Percentiles rank a stretch among this genome's conserved stretches.
phyloP scores from a whole-genome alignment of 345 rosid genomes.

The Ceriops zippeliana region DNA sequence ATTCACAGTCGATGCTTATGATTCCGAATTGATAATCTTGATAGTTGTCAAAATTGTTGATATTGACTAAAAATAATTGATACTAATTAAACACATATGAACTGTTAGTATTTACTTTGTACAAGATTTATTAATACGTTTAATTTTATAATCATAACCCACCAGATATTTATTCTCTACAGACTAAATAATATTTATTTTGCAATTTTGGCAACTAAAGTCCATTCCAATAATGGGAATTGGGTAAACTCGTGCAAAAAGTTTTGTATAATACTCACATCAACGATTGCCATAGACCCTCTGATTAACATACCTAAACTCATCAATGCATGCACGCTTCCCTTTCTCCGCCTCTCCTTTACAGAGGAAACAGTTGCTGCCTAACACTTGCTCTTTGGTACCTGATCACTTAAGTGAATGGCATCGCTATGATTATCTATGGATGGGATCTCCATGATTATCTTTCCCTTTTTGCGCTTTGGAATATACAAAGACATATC shows the following conservation, averaged over 20 bases:
- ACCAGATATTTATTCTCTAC: no score
- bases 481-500: not conserved
- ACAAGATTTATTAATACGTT: no score
- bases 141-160: no score
- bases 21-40: no score
- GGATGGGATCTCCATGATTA: conserved; percentile 29
- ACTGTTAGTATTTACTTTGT: no score
- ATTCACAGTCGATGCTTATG: no score
- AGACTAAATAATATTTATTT: conserved; percentile 16
- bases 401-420: not conserved
- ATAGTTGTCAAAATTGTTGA: no score
- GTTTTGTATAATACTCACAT: not conserved
- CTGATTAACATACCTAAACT: conserved; percentile 1
- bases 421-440: not conserved
- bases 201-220: conserved; percentile 17
- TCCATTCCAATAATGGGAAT: conserved; percentile 20
- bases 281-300: no score
- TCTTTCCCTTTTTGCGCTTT: conserved; percentile 4
- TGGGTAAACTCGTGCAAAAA: conserved; percentile 2
- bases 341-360: not conserved
- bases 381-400: not conserved
- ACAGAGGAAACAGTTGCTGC: conserved; percentile 18
- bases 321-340: not conserved
- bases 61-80: no score
- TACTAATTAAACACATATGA: no score